Base-by-base conservation (phyloP, 1,284 basidiomycete species). In the Afroboletus lepidellus region DNA sequence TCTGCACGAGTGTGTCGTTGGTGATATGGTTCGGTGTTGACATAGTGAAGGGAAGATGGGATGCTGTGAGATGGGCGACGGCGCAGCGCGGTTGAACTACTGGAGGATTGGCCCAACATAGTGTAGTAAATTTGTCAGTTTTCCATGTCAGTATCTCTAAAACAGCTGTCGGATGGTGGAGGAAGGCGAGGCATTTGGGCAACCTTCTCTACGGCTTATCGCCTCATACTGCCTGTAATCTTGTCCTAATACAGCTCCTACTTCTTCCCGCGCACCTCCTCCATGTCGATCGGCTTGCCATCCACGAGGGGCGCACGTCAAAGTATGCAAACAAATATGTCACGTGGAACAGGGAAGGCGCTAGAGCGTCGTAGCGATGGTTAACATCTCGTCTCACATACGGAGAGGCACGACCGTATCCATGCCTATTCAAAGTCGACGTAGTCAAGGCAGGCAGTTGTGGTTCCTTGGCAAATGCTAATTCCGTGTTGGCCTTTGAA, bases 391-490 rank as follows among this genome's bases (percentile, higher is more conserved):
- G 23, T 47, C 41, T 13, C 29, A 36, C 6, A 30, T 23, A 30
- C 7, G 13, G 25, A 2, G 34, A 29, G 11, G 21, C 2, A 5
- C 3, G 13, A 89, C 88, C 15, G 77, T 77, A 55, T 89, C 81
- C 73, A 85, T 81, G n/a, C 86, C 84, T 64, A 90, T 90, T 67
- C 80, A 64, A 81, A 90, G 65, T 92, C 89, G 23, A 90, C 78
- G 54, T 91, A 92, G 62, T 90, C 85, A 25, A 91, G 66, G 0
- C 72, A 76, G 5, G n/a, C 9, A 6, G 30, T n/a, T 7, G n/a
- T 7, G 24, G 16, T 15, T 16, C 45, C 21, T 3, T 16, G 23
- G 16, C 15, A 5, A 6, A 43, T 8, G 12, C 48, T 33, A 7
- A 29, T 58, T 16, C 52, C 46, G 15, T 46, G 20, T 1, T 56